Evolutionary conservation across 805 yeast species (phyloP).

Genomic region (Ogataea saltuana): DNA sequence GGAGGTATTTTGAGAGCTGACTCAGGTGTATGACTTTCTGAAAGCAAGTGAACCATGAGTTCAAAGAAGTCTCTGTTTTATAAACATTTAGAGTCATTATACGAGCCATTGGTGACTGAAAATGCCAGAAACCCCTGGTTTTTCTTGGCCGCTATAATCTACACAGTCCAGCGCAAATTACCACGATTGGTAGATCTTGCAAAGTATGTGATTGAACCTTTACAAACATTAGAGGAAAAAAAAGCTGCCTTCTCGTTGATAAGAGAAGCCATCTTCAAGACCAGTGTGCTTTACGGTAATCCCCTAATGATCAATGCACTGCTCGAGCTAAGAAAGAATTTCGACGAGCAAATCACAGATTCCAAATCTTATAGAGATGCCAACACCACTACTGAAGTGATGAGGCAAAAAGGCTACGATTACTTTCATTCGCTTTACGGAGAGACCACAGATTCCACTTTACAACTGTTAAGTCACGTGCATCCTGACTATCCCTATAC

Average conservation of each 20-base stretch:
- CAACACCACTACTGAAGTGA: background rate
- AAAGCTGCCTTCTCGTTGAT: background rate
- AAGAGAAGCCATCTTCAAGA: background rate
- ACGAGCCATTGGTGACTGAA: background rate
- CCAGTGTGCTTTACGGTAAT: background rate
- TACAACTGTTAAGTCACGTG: background rate
- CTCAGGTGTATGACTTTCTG: background rate
- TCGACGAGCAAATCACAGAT: background rate
- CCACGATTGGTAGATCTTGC: background rate
- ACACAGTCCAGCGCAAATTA: background rate
- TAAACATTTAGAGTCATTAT: background rate
- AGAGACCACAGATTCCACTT: background rate
- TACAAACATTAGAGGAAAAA: background rate
- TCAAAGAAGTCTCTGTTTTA: background rate
- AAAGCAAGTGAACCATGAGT: background rate
- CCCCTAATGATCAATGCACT: background rate
- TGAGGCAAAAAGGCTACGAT: background rate
- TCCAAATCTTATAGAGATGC: background rate
- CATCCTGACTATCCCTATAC: conserved; percentile 1
- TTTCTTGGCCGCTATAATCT: background rate
- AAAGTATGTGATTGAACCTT: background rate
- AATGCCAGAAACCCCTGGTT: background rate
- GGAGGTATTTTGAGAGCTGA: too few relatives aligned
- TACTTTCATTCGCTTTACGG: background rate
- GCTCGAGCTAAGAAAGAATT: background rate